Percentiles rank a stretch among this genome's conserved stretches.
Conservation (phyloP, 345 rosid genomes). For the thale cress (Arabidopsis thaliana) region DNA sequence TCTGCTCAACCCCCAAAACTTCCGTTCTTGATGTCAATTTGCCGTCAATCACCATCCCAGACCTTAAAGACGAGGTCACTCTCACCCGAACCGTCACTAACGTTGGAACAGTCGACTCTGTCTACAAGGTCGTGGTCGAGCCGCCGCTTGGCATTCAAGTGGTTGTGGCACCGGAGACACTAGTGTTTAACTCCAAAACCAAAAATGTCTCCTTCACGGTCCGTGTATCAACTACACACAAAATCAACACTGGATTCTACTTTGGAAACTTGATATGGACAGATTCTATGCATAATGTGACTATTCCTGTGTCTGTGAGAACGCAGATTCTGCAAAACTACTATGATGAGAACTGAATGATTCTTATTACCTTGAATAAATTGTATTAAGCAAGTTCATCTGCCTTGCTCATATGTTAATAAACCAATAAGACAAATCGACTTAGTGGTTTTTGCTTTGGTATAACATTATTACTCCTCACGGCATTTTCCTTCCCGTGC, state of each 20-base stretch:
- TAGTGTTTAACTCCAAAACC: slow-evolving; percentile 39
- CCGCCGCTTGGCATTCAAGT: slow-evolving; percentile 46
- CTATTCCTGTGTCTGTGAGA: slow-evolving; percentile 54
- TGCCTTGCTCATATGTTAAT: background rate
- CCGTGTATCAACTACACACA: slow-evolving; percentile 40
- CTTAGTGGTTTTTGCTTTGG: background rate
- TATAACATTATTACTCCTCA: background rate
- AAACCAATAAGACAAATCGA: background rate
- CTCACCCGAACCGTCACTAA: slow-evolving; percentile 56
- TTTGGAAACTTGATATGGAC: slow-evolving; percentile 57
- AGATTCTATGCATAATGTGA: slow-evolving; percentile 43
- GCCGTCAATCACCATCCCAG: slow-evolving; percentile 54
- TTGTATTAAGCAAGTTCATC: background rate
- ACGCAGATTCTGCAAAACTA: slow-evolving; percentile 44
- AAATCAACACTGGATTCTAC: slow-evolving; percentile 50
- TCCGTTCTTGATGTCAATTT: slow-evolving; percentile 49
- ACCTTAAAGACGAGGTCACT: slow-evolving; percentile 31
- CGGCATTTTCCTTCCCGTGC: too few relatives aligned
- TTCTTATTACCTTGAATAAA: background rate
- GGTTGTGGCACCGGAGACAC: slow-evolving; percentile 33
- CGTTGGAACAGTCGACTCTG: slow-evolving; percentile 48
- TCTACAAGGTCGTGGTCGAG: slow-evolving; percentile 43
- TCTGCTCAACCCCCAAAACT: slow-evolving; percentile 40
- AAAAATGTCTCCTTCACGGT: slow-evolving; percentile 43
- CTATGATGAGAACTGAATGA: slow-evolving; percentile 37